These are phyloP conservation scores for Carex parvula DNA, from an alignment of 176 grass and related monocot species.

Conservation along the genomic window DNA sequence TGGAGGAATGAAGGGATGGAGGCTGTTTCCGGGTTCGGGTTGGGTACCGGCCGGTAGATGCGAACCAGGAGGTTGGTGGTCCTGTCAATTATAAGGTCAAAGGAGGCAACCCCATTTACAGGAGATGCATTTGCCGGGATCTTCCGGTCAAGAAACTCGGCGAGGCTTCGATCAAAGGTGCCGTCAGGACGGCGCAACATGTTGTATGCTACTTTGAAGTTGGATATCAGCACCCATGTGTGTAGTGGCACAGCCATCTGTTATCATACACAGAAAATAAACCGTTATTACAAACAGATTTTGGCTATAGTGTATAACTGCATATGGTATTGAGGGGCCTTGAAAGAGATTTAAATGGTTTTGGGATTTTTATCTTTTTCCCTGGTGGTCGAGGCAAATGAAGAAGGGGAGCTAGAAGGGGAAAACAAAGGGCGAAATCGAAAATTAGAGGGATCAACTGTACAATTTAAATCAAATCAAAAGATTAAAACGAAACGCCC, in stretches of 20 bases:
- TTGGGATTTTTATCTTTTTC: not conserved
- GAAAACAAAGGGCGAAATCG: constrained; percentile 15
- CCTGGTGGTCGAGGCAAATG: constrained; percentile 14
- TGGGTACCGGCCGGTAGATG: constrained; percentile 58
- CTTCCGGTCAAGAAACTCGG: constrained; percentile 73
- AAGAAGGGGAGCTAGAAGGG: constrained; percentile 9
- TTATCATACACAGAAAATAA: constrained; percentile 18
- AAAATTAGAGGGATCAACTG: constrained; percentile 24
- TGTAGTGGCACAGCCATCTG: constrained; percentile 86
- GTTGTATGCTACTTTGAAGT: constrained; percentile 96
- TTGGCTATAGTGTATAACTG: not conserved
- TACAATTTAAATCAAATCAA: constrained; percentile 26
- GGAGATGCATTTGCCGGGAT: constrained; percentile 54
- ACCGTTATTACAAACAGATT: not conserved
- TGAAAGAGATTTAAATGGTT: not conserved
- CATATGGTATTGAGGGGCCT: not conserved
- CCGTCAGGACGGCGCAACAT: constrained; percentile 87
- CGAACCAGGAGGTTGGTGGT: constrained; percentile 61
- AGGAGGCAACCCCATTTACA: constrained; percentile 64
- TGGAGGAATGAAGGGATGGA: constrained; percentile 45
- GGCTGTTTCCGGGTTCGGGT: not conserved
- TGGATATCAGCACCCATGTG: constrained; percentile 97
- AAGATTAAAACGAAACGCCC: not conserved
- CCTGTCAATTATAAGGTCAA: constrained; percentile 68
- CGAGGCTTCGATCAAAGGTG: constrained; percentile 87